phyloP scores from a whole-genome alignment of 352 stramenopile species.

The Pythium apleroticum region DNA sequence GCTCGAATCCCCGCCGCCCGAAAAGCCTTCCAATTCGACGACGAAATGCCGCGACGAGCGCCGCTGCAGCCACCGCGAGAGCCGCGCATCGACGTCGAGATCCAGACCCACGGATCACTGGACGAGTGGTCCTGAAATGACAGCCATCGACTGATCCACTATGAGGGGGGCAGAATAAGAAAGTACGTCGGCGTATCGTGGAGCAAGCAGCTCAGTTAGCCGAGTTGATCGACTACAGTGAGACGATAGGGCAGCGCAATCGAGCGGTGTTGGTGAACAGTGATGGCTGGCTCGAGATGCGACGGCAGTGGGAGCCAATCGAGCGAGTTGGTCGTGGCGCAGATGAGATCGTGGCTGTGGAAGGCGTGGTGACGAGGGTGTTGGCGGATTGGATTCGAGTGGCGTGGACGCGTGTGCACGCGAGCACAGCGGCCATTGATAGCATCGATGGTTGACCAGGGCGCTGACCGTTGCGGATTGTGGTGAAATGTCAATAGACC shows the following conservation, averaged over 20 bases:
- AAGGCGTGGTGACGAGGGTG: background rate
- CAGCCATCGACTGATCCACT: background rate
- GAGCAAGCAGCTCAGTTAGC: background rate
- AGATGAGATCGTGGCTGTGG: background rate
- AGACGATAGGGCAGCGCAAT: background rate
- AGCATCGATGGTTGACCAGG: background rate
- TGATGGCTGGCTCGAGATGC: background rate
- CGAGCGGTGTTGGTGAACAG: background rate
- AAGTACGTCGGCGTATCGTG: background rate
- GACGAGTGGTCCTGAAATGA: background rate
- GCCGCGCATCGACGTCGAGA: background rate
- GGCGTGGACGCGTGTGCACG: background rate
- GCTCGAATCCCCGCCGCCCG: background rate
- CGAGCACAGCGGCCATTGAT: background rate
- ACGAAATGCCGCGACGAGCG: background rate
- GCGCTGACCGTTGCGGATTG: conserved; percentile 26
- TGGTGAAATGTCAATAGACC: conserved; percentile 83
- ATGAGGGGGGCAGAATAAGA: background rate
- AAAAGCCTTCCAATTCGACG: background rate
- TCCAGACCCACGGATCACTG: background rate
- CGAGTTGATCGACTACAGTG: background rate
- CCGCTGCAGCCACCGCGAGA: background rate
- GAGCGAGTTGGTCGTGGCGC: background rate
- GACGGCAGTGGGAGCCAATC: background rate
- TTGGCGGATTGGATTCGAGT: conserved; percentile 1